Evolutionary conservation across 257 asterid genomes (phyloP).

Genomic region (Buddleja alternifolia): DNA sequence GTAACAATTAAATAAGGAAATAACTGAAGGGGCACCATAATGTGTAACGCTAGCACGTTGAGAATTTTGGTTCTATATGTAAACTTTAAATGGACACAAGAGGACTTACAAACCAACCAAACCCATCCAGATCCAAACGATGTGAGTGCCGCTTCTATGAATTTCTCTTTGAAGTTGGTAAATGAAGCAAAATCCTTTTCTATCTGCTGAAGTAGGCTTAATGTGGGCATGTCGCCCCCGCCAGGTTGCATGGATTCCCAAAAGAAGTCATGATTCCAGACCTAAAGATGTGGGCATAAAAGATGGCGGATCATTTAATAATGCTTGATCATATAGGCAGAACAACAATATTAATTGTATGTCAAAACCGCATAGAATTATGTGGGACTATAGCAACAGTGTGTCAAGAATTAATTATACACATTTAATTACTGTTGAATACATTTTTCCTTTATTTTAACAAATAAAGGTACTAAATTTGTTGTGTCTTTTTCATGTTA

Average conservation of each 20-base stretch:
- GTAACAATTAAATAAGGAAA: slow-evolving; percentile 35
- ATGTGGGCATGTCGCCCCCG: slow-evolving; percentile 76
- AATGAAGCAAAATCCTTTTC: slow-evolving; percentile 91
- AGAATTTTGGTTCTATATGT: not conserved
- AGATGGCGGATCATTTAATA: slow-evolving; percentile 21
- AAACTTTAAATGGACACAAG: slow-evolving; percentile 21
- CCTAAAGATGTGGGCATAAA: slow-evolving; percentile 45
- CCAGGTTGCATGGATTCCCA: slow-evolving; percentile 98
- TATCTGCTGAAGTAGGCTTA: slow-evolving; percentile 79
- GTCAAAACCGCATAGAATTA: too few relatives aligned
- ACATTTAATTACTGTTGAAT: too few relatives aligned
- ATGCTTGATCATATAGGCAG: slow-evolving; percentile 4
- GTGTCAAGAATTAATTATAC: too few relatives aligned
- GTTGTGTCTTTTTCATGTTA: too few relatives aligned
- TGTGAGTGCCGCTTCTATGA: slow-evolving; percentile 65
- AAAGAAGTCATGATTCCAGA: slow-evolving; percentile 97
- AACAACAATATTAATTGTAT: too few relatives aligned
- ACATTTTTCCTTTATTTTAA: too few relatives aligned
- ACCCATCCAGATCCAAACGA: slow-evolving; percentile 94
- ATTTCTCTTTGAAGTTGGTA: slow-evolving; percentile 70
- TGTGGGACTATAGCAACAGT: too few relatives aligned
- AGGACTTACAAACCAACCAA: slow-evolving; percentile 93
- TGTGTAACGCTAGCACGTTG: too few relatives aligned
- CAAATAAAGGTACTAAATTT: too few relatives aligned
- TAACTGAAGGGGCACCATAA: slow-evolving; percentile 12